Evolutionary conservation across 345 rosid genomes (phyloP).

Genomic region (Fremontodendron californicum): DNA sequence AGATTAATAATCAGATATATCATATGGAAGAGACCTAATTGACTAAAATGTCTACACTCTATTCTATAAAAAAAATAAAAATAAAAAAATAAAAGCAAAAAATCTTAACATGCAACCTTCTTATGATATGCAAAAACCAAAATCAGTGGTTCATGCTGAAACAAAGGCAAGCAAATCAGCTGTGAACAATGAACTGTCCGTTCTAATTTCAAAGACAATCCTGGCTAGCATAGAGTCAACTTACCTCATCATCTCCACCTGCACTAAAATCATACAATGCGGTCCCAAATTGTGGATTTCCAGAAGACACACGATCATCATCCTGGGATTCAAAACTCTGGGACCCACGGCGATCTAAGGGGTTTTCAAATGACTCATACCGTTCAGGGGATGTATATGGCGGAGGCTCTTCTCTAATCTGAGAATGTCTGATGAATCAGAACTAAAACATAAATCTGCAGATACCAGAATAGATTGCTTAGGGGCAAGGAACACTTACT

Average conservation of each 20-base stretch:
- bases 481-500: conserved; percentile 38
- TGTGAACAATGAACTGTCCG: background rate
- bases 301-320: conserved; percentile 55
- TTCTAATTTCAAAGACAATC: conserved; percentile 11
- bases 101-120: background rate
- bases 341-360: conserved; percentile 56
- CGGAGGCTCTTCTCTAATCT: conserved; percentile 95
- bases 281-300: conserved; percentile 60
- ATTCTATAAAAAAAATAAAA: no score
- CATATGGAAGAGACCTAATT: background rate
- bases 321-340: conserved; percentile 65
- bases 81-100: background rate
- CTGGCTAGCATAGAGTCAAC: background rate
- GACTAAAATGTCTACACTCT: background rate
- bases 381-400: conserved; percentile 66
- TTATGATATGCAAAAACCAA: background rate
- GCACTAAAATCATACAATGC: conserved; percentile 97
- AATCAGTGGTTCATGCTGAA: background rate
- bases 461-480: background rate
- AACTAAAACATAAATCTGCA: background rate
- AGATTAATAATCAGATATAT: background rate
- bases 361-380: conserved; percentile 73
- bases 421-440: conserved; percentile 16
- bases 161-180: background rate
- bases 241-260: conserved; percentile 99